Conservation (phyloP, 2,329 filamentous ascomycete genomes). For the Ciborinia camelliae region DNA sequence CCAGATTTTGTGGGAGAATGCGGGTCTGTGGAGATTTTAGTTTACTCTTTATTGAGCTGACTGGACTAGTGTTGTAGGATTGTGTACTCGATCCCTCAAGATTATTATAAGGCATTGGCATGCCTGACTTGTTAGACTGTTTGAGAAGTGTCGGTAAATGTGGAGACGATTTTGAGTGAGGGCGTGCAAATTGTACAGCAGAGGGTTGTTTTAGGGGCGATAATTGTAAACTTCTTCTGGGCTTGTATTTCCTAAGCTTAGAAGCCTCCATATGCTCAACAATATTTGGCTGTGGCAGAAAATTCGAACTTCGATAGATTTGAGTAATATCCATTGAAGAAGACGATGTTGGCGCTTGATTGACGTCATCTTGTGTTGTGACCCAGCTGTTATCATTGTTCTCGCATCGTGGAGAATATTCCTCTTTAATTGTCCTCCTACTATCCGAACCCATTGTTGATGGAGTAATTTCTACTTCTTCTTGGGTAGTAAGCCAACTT, state of each 20-base stretch:
- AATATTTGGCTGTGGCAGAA: not conserved
- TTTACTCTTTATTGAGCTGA: not conserved
- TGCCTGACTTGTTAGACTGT: not conserved
- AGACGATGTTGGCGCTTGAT: not conserved
- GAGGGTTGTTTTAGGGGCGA: not conserved
- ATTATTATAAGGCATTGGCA: not conserved
- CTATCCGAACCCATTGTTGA: not conserved
- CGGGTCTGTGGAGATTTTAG: not conserved
- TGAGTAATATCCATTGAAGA: conserved; percentile 5
- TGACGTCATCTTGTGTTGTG: conserved; percentile 12
- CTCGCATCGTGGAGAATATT: not conserved
- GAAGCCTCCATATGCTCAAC: not conserved
- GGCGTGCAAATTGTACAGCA: not conserved
- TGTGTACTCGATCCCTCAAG: conserved; percentile 17
- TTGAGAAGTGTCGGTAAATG: not conserved
- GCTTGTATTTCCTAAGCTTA: not conserved
- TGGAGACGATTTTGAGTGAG: not conserved
- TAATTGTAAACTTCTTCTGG: not conserved
- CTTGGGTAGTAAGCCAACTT: conserved; percentile 18
- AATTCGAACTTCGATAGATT: conserved; percentile 1
- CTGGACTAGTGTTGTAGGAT: conserved; percentile 4
- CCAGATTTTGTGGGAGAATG: not conserved
- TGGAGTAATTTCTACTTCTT: conserved; percentile 7
- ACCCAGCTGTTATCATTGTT: conserved; percentile 16
- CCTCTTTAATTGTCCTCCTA: not conserved